These are phyloP conservation scores for Suhomyces bribrorum DNA, from an alignment of 1,139 yeast species.

Conservation along the genomic window DNA sequence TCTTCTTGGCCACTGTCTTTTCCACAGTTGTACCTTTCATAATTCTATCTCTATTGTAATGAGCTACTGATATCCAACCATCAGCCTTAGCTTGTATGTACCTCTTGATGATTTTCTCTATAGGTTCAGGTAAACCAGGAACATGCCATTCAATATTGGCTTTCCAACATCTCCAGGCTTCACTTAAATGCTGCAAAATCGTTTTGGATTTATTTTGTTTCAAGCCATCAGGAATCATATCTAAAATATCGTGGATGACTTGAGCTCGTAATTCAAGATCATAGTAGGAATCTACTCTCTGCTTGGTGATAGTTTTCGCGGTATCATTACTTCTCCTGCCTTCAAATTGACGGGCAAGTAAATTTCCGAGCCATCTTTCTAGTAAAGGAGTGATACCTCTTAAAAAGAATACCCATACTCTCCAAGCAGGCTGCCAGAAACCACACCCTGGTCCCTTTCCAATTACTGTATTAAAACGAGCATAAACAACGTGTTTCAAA, in stretches of 20 bases:
- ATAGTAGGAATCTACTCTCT: conserved; percentile 90
- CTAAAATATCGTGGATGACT: conserved; percentile 92
- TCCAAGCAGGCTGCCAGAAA: conserved; percentile 99
- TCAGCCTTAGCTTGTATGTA: conserved; percentile 95
- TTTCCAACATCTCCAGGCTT: conserved; percentile 99
- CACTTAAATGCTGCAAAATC: conserved; percentile 89
- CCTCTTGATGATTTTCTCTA: conserved; percentile 80
- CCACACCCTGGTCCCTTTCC: conserved; percentile 99
- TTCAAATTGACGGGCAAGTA: conserved; percentile 90
- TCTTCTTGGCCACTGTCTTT: conserved; percentile 90
- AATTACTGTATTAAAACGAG: conserved; percentile 73
- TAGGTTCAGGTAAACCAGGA: conserved; percentile 92
- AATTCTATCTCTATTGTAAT: conserved; percentile 86
- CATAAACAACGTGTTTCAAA: conserved; percentile 85
- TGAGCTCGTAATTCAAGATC: conserved; percentile 92
- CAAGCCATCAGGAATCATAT: conserved; percentile 95
- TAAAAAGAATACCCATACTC: conserved; percentile 91
- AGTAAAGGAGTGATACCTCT: conserved; percentile 91
- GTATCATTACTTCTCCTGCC: conserved; percentile 92
- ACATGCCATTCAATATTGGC: conserved; percentile 98
- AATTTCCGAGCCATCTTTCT: conserved; percentile 93
- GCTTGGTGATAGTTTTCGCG: conserved; percentile 93
- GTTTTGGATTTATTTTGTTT: conserved; percentile 86
- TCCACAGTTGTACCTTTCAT: conserved; percentile 88
- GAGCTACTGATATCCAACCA: conserved; percentile 94